phyloP scores from a whole-genome alignment of 345 rosid genomes.

The Dimocarpus longan region DNA sequence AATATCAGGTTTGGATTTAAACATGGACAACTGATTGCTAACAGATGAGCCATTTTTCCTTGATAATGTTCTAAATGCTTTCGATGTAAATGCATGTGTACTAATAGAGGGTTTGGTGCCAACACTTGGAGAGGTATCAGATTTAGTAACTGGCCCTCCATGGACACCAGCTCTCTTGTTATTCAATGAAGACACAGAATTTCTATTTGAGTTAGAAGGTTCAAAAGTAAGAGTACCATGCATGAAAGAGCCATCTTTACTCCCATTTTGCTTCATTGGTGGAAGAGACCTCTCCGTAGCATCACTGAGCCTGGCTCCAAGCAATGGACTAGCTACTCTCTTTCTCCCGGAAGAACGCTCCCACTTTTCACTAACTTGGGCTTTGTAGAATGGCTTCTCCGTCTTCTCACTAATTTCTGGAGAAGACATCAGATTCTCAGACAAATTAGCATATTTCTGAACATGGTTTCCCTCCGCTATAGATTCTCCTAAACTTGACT shows the following conservation, averaged over 20 bases:
- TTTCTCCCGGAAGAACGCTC: conserved; percentile 47
- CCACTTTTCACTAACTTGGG: conserved; percentile 27
- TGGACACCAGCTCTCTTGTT: conserved; percentile 33
- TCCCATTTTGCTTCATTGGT: conserved; percentile 33
- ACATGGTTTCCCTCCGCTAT: conserved; percentile 35
- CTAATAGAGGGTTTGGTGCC: conserved; percentile 23
- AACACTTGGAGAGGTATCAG: conserved; percentile 26
- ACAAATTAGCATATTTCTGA: conserved; percentile 36
- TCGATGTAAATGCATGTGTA: conserved; percentile 29
- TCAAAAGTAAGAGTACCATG: conserved; percentile 28
- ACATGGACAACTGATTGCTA: conserved; percentile 34
- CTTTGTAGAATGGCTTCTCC: conserved; percentile 30
- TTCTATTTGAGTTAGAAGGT: conserved; percentile 35
- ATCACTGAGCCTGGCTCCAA: conserved; percentile 28
- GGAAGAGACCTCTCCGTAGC: conserved; percentile 26
- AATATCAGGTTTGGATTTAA: conserved; percentile 31
- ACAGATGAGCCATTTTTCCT: conserved; percentile 40
- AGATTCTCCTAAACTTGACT: conserved; percentile 41
- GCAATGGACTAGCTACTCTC: conserved; percentile 35
- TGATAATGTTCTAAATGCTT: conserved; percentile 34
- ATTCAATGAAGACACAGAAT: conserved; percentile 35
- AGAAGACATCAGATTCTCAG: conserved; percentile 38
- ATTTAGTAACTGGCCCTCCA: conserved; percentile 22
- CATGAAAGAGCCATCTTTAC: conserved; percentile 26
- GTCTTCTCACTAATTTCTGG: conserved; percentile 36